Conservation (phyloP, 805 yeast genomes). For the Candida vaughaniae region DNA sequence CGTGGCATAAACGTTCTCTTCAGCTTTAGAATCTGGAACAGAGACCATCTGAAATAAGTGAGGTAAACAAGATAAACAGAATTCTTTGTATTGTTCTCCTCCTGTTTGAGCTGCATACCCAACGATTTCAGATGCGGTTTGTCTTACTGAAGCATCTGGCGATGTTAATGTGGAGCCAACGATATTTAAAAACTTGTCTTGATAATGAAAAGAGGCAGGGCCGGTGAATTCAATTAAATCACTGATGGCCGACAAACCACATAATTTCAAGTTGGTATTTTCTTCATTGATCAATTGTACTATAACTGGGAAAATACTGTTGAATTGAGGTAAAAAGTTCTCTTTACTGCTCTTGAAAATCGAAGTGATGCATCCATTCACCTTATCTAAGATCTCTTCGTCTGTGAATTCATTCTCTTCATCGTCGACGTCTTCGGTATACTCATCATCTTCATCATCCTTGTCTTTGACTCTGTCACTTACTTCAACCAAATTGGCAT, state of each 20-base stretch:
- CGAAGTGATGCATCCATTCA: conserved; percentile 69
- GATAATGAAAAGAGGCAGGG: conserved; percentile 58
- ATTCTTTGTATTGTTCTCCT: conserved; percentile 56
- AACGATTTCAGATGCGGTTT: conserved; percentile 79
- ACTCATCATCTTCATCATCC: conserved; percentile 73
- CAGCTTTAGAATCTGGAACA: conserved; percentile 80
- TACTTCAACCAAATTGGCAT: conserved; percentile 61
- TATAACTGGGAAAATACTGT: conserved; percentile 60
- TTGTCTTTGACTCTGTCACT: conserved; percentile 70
- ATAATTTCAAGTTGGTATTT: conserved; percentile 65
- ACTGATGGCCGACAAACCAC: conserved; percentile 77
- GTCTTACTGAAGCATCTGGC: conserved; percentile 72
- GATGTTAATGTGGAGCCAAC: conserved; percentile 67
- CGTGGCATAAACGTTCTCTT: conserved; percentile 81
- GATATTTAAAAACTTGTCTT: conserved; percentile 61
- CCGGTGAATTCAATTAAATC: conserved; percentile 84
- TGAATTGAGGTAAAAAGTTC: conserved; percentile 64
- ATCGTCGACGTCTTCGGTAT: conserved; percentile 79
- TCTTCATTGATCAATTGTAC: conserved; percentile 62
- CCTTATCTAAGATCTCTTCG: conserved; percentile 85
- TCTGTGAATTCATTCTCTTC: conserved; percentile 87
- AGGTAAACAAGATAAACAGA: conserved; percentile 68
- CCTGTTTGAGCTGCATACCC: conserved; percentile 88
- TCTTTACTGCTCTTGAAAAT: conserved; percentile 63
- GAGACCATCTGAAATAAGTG: conserved; percentile 70